phyloP scores from a whole-genome alignment of 352 stramenopile genomes.

The Globisporangium canariense region DNA sequence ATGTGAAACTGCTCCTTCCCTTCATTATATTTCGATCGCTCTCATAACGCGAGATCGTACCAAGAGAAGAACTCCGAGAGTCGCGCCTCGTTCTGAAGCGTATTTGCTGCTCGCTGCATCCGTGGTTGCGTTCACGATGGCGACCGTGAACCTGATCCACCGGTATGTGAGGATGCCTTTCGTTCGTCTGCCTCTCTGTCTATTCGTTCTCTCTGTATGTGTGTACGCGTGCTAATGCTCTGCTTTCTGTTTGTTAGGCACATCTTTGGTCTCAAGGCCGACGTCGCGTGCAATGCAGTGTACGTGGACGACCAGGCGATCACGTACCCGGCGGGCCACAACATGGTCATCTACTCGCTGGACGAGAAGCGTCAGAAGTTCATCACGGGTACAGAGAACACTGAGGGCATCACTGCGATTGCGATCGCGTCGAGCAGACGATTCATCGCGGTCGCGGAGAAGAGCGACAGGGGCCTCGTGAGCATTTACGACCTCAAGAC shows the following conservation, averaged over 20 bases:
- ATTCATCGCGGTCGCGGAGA: conserved; percentile 78
- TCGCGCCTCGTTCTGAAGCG: too few relatives aligned
- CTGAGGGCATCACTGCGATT: conserved; percentile 61
- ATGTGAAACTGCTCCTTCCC: too few relatives aligned
- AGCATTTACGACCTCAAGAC: conserved; percentile 89
- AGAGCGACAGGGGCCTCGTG: conserved; percentile 64
- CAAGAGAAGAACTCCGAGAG: too few relatives aligned
- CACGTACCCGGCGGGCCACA: conserved; percentile 86
- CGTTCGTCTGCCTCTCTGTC: neutral
- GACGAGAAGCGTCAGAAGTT: conserved; percentile 92
- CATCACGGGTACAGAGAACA: conserved; percentile 74
- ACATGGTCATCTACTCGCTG: conserved; percentile 83
- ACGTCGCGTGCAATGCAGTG: conserved; percentile 76
- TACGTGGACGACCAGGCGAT: conserved; percentile 85
- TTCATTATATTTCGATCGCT: too few relatives aligned
- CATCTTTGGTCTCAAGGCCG: conserved; percentile 89
- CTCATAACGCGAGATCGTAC: too few relatives aligned
- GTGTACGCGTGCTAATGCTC: neutral
- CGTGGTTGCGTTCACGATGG: conserved; percentile 19
- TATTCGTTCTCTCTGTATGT: neutral
- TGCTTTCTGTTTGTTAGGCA: conserved; percentile 34
- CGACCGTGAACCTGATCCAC: conserved; percentile 42
- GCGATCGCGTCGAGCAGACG: conserved; percentile 66
- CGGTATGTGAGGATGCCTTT: conserved; percentile 18
- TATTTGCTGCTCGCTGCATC: neutral